A percentile compares a stretch with the other conserved stretches of the same genome.
phyloP scores from a whole-genome alignment of 2,329 filamentous ascomycete species.

The Xylariomycetidae sp. region DNA sequence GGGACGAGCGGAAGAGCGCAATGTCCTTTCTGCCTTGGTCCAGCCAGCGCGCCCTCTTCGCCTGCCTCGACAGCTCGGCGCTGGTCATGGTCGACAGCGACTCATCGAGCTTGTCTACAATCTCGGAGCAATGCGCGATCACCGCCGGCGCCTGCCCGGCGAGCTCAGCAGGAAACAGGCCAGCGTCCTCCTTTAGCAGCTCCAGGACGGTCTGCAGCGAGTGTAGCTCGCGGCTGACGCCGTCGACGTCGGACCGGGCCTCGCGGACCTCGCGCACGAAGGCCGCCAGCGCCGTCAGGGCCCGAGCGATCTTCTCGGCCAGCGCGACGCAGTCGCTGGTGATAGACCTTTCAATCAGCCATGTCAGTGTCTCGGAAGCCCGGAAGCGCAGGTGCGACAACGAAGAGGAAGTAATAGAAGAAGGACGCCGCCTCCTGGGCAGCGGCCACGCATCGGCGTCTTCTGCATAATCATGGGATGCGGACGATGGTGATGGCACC shows the following conservation, averaged over 20 bases:
- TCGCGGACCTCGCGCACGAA: constrained; percentile 37
- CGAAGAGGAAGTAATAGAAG: too few relatives aligned
- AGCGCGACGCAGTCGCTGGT: constrained; percentile 32
- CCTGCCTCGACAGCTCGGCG: constrained; percentile 25
- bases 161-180: constrained; percentile 29
- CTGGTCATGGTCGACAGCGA: constrained; percentile 27
- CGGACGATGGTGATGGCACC: constrained; percentile 12
- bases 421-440: too few relatives aligned
- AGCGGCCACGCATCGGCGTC: too few relatives aligned
- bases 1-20: constrained; percentile 24
- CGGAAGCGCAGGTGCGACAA: constrained; percentile 12
- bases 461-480: constrained; percentile 7
- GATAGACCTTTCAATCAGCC: constrained; percentile 28
- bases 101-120: constrained; percentile 31
- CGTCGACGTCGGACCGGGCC: constrained; percentile 32
- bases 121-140: constrained; percentile 28
- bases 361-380: constrained; percentile 20
- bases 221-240: constrained; percentile 34
- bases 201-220: constrained; percentile 34
- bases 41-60: constrained; percentile 33
- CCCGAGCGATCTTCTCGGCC: constrained; percentile 28
- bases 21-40: constrained; percentile 27
- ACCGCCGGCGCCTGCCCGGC: constrained; percentile 30
- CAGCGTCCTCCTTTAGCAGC: constrained; percentile 33
- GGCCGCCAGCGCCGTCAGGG: constrained; percentile 24